Conservation (phyloP, 306 rosid genomes). For the Cyamopsis tetragonoloba region DNA sequence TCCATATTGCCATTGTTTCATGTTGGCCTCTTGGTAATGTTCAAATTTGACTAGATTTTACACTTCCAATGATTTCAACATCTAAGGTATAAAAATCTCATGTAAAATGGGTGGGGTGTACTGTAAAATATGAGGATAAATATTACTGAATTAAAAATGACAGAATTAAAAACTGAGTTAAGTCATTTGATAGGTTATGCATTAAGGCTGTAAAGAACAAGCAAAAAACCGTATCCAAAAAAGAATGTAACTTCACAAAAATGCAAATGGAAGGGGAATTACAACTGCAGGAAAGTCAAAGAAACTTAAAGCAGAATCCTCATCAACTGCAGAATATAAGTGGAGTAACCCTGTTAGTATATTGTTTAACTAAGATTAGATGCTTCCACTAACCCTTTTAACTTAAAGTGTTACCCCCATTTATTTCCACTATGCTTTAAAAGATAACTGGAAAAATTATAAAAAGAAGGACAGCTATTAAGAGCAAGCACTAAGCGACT, state of each 20-base stretch:
- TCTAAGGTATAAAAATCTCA: background rate
- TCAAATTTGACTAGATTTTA: slow-evolving; percentile 3
- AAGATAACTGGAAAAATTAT: background rate
- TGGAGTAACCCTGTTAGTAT: background rate
- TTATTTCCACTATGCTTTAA: background rate
- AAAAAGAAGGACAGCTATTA: background rate
- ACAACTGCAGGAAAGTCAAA: background rate
- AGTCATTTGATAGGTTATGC: background rate
- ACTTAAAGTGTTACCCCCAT: background rate
- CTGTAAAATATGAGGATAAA: background rate
- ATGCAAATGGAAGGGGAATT: background rate
- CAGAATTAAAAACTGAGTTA: background rate
- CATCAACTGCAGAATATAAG: background rate
- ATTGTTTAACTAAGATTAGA: background rate
- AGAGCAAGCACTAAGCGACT: slow-evolving; percentile 1
- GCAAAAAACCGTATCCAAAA: background rate
- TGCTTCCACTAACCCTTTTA: background rate
- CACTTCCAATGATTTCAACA: slow-evolving; percentile 8
- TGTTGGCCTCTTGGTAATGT: slow-evolving; percentile 1
- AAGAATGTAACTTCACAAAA: background rate
- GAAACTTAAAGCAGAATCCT: background rate
- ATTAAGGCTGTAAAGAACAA: background rate
- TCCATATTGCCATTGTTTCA: background rate
- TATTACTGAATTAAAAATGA: background rate
- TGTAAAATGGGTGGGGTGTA: background rate